Percentiles rank a stretch among this genome's conserved stretches.
Evolutionary conservation across 805 yeast genomes (phyloP).

Genomic region (Lipomyces japonicus): DNA sequence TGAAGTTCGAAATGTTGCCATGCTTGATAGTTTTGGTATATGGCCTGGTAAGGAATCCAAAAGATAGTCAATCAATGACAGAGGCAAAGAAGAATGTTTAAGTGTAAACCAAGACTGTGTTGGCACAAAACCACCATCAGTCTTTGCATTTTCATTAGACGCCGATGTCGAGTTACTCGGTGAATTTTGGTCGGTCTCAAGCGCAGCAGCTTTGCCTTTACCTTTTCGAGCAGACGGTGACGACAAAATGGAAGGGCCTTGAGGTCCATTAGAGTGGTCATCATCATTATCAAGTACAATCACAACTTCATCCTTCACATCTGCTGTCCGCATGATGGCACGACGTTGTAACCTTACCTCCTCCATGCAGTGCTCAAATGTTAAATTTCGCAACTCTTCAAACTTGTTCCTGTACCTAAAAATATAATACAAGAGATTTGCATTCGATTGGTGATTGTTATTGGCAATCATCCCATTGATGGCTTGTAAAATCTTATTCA

Average conservation of each 20-base stretch:
- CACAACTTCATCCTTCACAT: slow-evolving; percentile 19
- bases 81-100: slow-evolving; percentile 14
- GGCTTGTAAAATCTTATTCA: slow-evolving; percentile 28
- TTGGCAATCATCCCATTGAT: slow-evolving; percentile 29
- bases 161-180: neutral
- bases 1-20: neutral
- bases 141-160: no score
- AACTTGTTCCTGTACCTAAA: slow-evolving; percentile 30
- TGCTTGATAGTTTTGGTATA: slow-evolving; percentile 12
- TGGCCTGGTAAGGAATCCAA: slow-evolving; percentile 14
- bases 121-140: slow-evolving; percentile 46
- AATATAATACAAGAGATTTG: slow-evolving; percentile 31
- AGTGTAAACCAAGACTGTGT: slow-evolving; percentile 45
- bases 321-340: neutral
- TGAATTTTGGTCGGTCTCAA: neutral
- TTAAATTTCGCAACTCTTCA: slow-evolving; percentile 16
- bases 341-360: slow-evolving; percentile 17
- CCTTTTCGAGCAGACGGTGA: slow-evolving; percentile 11
- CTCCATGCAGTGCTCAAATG: slow-evolving; percentile 21
- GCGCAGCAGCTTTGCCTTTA: slow-evolving; percentile 18
- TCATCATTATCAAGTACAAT: slow-evolving; percentile 11
- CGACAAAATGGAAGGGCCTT: neutral
- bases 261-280: neutral
- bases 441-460: slow-evolving; percentile 32
- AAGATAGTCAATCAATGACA: slow-evolving; percentile 7